Percentiles rank a stretch among this genome's conserved stretches.
phyloP scores from a whole-genome alignment of 495 filamentous ascomycete genomes.

The Xylaria venustula region DNA sequence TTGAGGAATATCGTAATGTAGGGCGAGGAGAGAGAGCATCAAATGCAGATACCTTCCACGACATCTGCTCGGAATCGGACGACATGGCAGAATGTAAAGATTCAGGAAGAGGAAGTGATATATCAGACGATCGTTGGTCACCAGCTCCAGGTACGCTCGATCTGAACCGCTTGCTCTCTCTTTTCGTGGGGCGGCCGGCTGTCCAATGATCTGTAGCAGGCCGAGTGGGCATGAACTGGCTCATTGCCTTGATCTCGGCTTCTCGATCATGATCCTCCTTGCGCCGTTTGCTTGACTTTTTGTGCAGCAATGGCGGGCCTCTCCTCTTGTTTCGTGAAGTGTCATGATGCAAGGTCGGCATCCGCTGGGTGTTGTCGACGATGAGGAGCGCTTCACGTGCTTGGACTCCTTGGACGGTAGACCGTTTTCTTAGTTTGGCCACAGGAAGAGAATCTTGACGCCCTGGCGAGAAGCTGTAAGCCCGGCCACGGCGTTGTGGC shows the following conservation, averaged over 20 bases:
- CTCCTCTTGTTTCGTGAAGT: slow-evolving; percentile 49
- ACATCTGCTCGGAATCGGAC: slow-evolving; percentile 65
- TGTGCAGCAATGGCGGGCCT: slow-evolving; percentile 57
- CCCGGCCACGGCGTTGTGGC: slow-evolving; percentile 45
- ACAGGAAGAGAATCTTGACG: slow-evolving; percentile 46
- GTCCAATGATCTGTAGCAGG: slow-evolving; percentile 52
- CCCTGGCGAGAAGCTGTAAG: slow-evolving; percentile 55
- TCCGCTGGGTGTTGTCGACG: slow-evolving; percentile 40
- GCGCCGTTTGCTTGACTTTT: slow-evolving; percentile 76
- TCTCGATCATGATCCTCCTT: slow-evolving; percentile 72
- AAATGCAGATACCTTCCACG: slow-evolving; percentile 71
- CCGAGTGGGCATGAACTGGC: slow-evolving; percentile 63
- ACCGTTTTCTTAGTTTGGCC: slow-evolving; percentile 27
- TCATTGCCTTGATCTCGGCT: slow-evolving; percentile 85
- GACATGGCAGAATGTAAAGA: slow-evolving; percentile 74
- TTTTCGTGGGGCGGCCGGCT: slow-evolving; percentile 51
- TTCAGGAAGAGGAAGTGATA: slow-evolving; percentile 68
- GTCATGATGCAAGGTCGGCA: slow-evolving; percentile 61
- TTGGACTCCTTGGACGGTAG: slow-evolving; percentile 25
- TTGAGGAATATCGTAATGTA: slow-evolving; percentile 69
- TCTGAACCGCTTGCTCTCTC: slow-evolving; percentile 64
- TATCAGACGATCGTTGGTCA: slow-evolving; percentile 65
- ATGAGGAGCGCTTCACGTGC: slow-evolving; percentile 28
- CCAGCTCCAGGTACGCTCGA: slow-evolving; percentile 52
- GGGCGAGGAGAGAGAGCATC: slow-evolving; percentile 77